Evolutionary conservation across 768 basidiomycete genomes (phyloP).

Genomic region (Tylopilus sp.): DNA sequence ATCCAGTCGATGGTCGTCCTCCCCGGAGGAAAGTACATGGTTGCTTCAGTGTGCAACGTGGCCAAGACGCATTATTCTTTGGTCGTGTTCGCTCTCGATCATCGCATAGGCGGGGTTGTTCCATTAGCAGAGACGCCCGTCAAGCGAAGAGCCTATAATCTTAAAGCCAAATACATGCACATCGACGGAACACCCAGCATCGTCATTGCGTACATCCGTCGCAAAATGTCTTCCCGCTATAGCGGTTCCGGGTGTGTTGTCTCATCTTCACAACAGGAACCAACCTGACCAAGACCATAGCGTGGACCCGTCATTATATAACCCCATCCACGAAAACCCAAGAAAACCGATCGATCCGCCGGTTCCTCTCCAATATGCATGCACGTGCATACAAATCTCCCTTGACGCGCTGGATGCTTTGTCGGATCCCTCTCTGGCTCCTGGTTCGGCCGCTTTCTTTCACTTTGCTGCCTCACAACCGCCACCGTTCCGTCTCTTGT

Average conservation of each 20-base stretch:
- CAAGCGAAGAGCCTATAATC: constrained; percentile 47
- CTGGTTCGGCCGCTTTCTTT: constrained; percentile 38
- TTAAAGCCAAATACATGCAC: constrained; percentile 61
- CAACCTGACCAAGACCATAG: constrained; percentile 14
- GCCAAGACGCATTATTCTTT: constrained; percentile 46
- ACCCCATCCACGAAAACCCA: constrained; percentile 30
- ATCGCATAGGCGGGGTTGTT: constrained; percentile 39
- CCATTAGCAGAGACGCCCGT: constrained; percentile 49
- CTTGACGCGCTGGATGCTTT: constrained; percentile 43
- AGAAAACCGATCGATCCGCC: constrained; percentile 41
- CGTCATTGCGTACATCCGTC: constrained; percentile 50
- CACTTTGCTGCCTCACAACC: constrained; percentile 32
- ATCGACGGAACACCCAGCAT: constrained; percentile 45
- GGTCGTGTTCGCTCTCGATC: constrained; percentile 54
- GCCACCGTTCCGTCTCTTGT: constrained; percentile 41
- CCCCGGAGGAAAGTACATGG: constrained; percentile 65
- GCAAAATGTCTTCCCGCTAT: constrained; percentile 28
- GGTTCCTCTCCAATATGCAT: constrained; percentile 42
- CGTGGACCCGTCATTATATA: constrained; percentile 31
- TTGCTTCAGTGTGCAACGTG: constrained; percentile 53
- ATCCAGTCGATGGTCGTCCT: constrained; percentile 54
- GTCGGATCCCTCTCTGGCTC: constrained; percentile 39
- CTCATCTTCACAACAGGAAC: neutral
- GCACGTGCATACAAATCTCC: constrained; percentile 40
- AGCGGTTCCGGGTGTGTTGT: constrained; percentile 16